Evolutionary conservation across 2,329 filamentous ascomycete species (phyloP), one percentile per base, ranked within the genome.

Genomic region (Teratosphaeriaceae sp.): DNA sequence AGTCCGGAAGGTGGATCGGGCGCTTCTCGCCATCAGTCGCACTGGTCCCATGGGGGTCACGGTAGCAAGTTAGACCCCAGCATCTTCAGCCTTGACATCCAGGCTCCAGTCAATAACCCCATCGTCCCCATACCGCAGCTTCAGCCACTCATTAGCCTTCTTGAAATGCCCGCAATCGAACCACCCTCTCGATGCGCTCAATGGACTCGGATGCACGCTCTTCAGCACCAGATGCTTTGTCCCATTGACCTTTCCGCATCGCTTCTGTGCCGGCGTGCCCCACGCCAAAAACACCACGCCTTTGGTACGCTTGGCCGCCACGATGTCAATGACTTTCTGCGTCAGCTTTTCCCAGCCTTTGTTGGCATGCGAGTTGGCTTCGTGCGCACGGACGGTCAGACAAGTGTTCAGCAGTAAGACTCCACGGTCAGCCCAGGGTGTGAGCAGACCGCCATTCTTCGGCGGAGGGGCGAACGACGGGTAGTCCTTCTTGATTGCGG

Each of bases 261-360:
- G 73, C 68, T 87, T 85, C 43, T 82, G 84, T 0, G 92, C 92
- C 1, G 88, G 86, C 5, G 73, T 80, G 13, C 92, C 92, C 92
- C 92, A 98, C 1, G 90, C 90, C 65, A 98, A 70, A 61, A 96
- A 98, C 3, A 96, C 92, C 1, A 98, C 90, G 1, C 92, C 92
- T 21, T 75, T 73, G 0, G 78, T 81, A 34, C 88, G 77, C 54
- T 84, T 81, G 59, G 82, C 79, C 1, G 85, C 85, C 2, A 97
- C 86, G 0, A 85, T 76, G 52, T 97, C 88, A 50, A 98, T 94
- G 31, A 92, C 84, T 51, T 81, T 85, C 61, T 96, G 89, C 16
- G 90, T 98, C 61, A 98, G 86, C 34, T 75, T 74, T 67, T 98
- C 92, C 92, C 92, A 98, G 13, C 92, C 92, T 50, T 82, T 82